phyloP scores from a whole-genome alignment of 495 filamentous ascomycete species.

The Umbilicaria muhlenbergii region DNA sequence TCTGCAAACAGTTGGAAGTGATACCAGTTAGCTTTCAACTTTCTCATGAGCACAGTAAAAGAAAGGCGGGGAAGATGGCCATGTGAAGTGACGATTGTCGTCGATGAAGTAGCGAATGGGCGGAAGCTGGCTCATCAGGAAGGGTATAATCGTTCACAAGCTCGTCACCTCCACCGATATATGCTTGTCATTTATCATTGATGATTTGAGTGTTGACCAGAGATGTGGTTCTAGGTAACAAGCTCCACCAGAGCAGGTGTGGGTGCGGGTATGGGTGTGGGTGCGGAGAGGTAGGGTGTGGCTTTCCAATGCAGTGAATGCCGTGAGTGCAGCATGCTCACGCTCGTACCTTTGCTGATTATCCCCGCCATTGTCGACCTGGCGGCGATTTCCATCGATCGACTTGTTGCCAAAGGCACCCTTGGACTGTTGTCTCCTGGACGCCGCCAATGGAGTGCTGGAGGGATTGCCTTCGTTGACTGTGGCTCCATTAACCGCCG shows the following conservation, averaged over 20 bases:
- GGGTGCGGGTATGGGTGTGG: constrained; percentile 1
- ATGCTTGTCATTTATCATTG: too few relatives aligned
- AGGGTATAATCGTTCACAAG: too few relatives aligned
- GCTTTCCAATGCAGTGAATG: constrained; percentile 5
- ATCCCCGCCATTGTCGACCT: constrained; percentile 39
- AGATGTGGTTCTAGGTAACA: not conserved
- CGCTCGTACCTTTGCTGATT: constrained; percentile 34
- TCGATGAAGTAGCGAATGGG: not conserved
- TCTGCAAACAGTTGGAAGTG: constrained; percentile 13
- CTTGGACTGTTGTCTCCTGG: constrained; percentile 31
- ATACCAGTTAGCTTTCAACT: too few relatives aligned
- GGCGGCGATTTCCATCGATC: constrained; percentile 37
- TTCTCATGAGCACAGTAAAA: constrained; percentile 3
- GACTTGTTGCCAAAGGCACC: constrained; percentile 30
- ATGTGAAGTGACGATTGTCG: not conserved
- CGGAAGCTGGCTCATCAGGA: not conserved
- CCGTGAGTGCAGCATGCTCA: not conserved
- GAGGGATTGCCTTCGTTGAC: constrained; percentile 24
- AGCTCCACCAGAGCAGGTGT: constrained; percentile 3
- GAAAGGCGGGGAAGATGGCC: not conserved
- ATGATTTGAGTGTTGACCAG: not conserved
- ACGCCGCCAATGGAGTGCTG: constrained; percentile 18
- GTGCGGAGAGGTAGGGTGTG: constrained; percentile 3
- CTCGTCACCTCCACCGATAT: too few relatives aligned
- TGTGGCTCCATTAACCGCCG: constrained; percentile 32